These are phyloP conservation scores for Trichosporon asahii DNA, from an alignment of 1,284 basidiomycete species.

Conservation along the genomic window DNA sequence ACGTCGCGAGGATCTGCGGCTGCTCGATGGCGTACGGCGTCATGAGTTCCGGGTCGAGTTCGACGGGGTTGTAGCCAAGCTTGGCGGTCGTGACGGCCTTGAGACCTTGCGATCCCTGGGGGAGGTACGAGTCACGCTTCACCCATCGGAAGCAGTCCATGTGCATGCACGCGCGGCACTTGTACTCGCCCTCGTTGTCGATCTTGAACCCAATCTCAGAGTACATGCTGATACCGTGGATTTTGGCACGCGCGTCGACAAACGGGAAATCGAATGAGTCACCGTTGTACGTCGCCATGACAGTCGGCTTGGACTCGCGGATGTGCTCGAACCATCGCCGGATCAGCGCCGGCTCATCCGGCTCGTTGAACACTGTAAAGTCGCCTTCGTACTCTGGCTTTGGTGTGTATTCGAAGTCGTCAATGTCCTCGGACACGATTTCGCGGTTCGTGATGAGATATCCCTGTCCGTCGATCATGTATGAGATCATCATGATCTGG, in stretches of 20 bases:
- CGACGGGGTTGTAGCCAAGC: constrained; percentile 94
- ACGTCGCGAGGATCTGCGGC: constrained; percentile 90
- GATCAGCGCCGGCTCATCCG: constrained; percentile 82
- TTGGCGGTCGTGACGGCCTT: constrained; percentile 98
- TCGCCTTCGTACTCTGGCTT: constrained; percentile 98
- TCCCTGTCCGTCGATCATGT: constrained; percentile 63
- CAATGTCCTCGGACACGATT: constrained; percentile 95
- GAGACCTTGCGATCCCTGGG: constrained; percentile 96
- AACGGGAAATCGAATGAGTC: constrained; percentile 99
- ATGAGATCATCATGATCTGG: constrained; percentile 99
- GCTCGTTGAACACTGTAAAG: constrained; percentile 93
- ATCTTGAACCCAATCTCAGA: constrained; percentile 88
- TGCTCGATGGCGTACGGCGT: constrained; percentile 99
- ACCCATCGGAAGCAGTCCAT: constrained; percentile 99
- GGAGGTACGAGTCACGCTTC: constrained; percentile 98
- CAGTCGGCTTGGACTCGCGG: constrained; percentile 86
- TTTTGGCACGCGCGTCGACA: constrained; percentile 79
- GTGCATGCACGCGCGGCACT: constrained; percentile 87
- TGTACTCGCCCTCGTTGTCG: constrained; percentile 93
- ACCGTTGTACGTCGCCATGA: constrained; percentile 98
- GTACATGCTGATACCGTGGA: constrained; percentile 95
- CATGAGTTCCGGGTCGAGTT: constrained; percentile 98
- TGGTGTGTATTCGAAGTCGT: constrained; percentile 98
- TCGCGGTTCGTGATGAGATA: constrained; percentile 97
- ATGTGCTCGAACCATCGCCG: constrained; percentile 90